These are phyloP conservation scores for Priceomyces melissophilus DNA, from an alignment of 805 yeast genomes.

Conservation along the genomic window DNA sequence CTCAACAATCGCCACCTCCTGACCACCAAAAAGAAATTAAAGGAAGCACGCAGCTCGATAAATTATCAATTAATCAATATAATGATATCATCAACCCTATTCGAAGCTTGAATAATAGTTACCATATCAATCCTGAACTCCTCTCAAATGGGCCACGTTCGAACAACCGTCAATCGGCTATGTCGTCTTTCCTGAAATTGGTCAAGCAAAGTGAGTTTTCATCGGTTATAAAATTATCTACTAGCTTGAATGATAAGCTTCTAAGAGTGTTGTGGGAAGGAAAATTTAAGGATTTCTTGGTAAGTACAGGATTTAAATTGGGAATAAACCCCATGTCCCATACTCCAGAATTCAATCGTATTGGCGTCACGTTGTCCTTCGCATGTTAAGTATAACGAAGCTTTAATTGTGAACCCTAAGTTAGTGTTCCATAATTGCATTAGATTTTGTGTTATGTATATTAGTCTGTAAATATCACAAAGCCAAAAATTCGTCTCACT, in stretches of 20 bases:
- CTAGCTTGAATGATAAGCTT: slow-evolving; percentile 61
- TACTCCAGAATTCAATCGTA: slow-evolving; percentile 45
- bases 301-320: slow-evolving; percentile 69
- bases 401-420: neutral
- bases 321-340: slow-evolving; percentile 33
- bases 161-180: slow-evolving; percentile 31
- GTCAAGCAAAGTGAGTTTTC: slow-evolving; percentile 55
- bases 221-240: slow-evolving; percentile 70
- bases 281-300: slow-evolving; percentile 69
- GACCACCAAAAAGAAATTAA: neutral
- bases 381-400: slow-evolving; percentile 40
- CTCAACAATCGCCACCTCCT: no score
- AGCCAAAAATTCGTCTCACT: neutral
- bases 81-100: slow-evolving; percentile 20
- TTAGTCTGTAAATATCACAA: neutral
- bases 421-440: neutral
- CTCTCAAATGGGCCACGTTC: slow-evolving; percentile 6
- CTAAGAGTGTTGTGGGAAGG: slow-evolving; percentile 85
- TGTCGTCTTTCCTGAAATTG: slow-evolving; percentile 48
- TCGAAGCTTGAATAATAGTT: slow-evolving; percentile 21
- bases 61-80: neutral
- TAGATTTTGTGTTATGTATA: slow-evolving; percentile 1
- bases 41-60: no score
- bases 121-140: slow-evolving; percentile 25
- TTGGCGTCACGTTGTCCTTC: slow-evolving; percentile 63